Evolutionary conservation across 495 filamentous ascomycete species (phyloP), one percentile per base, ranked within the genome.

Genomic region (Rostrohypoxylon terebratum): DNA sequence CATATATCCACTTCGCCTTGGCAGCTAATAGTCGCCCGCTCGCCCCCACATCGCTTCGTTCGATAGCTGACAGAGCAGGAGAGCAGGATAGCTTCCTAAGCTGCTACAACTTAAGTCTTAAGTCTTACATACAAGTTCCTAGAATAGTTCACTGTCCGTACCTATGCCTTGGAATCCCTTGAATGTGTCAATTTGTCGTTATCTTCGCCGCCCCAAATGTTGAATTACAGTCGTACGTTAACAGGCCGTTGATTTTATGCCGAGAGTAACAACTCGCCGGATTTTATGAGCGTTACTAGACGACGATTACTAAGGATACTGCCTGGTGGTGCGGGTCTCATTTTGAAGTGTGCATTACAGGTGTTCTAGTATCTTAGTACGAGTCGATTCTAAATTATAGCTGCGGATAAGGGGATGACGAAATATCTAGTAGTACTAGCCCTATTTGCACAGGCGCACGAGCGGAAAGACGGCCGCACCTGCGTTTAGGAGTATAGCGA

Each of bases 271-370:
- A 47, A 20, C 20, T 67, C n/a, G 44, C 16, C 25, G 4, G 28
- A 50, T 44, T 44, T 50, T 25, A 18, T 23, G n/a, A 23, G 38
- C 21, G 53, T 55, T 20, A 31, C 50, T 10, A 38, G 63, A 51
- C 48, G 28, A 28, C 51, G 31, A 72, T 72, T 72, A 72, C 69
- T 72, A 72, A 67, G 59, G 58, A 55, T 50, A 50, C 7, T 7
- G 57, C 0, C 31, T 38, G 54, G 63, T 50, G 51, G 36, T 61
- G 57, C 64, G 65, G 65, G 48, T 68, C 21, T 25, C 33, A 25
- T 57, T 18, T 4, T 21, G 45, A 48, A 1, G 47, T 50, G 11
- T 50, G 47, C 14, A 23, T 11, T 40, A n/a, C n/a, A n/a, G n/a
- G n/a, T n/a, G 40, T 13, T 58, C 54, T 42, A 20, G 28, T 53